phyloP scores from a whole-genome alignment of 352 stramenopile species.

The Phytophthora megakarya region DNA sequence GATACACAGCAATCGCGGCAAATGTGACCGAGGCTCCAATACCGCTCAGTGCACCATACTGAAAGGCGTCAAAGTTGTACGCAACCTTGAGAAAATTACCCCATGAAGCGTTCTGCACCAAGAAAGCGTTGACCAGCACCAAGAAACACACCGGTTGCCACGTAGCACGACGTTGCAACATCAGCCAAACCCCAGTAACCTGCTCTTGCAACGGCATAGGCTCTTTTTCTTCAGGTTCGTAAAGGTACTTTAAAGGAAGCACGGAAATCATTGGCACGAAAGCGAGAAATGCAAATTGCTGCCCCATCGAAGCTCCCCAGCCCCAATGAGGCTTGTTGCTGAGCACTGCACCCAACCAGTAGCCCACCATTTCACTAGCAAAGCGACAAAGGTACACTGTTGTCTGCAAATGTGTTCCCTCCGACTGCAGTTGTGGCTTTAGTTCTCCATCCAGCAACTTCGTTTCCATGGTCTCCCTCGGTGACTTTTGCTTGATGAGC shows the following conservation, averaged over 20 bases:
- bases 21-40: constrained; percentile 78
- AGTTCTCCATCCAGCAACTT: constrained; percentile 30
- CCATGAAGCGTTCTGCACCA: constrained; percentile 81
- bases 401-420: constrained; percentile 57
- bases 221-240: constrained; percentile 51
- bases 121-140: constrained; percentile 58
- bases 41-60: constrained; percentile 75
- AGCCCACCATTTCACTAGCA: constrained; percentile 79
- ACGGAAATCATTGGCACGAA: constrained; percentile 61
- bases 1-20: constrained; percentile 58
- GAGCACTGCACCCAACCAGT: constrained; percentile 65
- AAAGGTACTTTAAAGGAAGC: constrained; percentile 59
- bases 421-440: constrained; percentile 35
- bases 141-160: constrained; percentile 82
- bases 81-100: constrained; percentile 80
- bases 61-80: constrained; percentile 73
- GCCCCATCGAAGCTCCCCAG: constrained; percentile 57
- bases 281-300: constrained; percentile 70
- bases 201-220: constrained; percentile 44
- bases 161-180: constrained; percentile 70
- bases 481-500: constrained; percentile 17
- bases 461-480: constrained; percentile 13
- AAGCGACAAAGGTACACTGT: constrained; percentile 80
- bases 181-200: constrained; percentile 50
- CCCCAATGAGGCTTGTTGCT: constrained; percentile 66